Evolutionary conservation across 2,329 filamentous ascomycete species (phyloP).

Genomic region (Stachybotrys chartarum): DNA sequence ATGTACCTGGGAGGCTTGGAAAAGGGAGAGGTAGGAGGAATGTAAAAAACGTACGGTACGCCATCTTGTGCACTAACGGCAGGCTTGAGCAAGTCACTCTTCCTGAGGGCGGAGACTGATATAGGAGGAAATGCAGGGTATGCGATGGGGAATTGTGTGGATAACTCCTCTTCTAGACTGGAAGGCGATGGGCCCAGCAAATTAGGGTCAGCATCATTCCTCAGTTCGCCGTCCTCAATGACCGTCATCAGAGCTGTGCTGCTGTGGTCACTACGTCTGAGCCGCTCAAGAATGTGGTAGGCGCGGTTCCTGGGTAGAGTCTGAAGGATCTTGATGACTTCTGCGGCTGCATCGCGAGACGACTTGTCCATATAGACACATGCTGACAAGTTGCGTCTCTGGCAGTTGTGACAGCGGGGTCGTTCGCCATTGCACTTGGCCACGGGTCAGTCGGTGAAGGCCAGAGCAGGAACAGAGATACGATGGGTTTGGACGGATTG

Average conservation of each 20-base stretch:
- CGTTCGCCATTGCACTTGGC: background rate
- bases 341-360: background rate
- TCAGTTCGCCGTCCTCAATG: background rate
- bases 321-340: background rate
- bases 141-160: background rate
- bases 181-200: too few relatives aligned
- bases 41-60: background rate
- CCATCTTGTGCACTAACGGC: background rate
- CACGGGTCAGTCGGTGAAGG: background rate
- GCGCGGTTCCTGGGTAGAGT: background rate
- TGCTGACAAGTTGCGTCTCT: background rate
- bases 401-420: background rate
- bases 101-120: background rate
- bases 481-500: background rate
- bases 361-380: background rate
- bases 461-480: background rate
- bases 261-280: background rate
- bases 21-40: background rate
- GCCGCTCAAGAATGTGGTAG: background rate
- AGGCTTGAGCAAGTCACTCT: background rate
- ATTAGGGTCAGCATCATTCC: too few relatives aligned
- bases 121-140: background rate
- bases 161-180: background rate
- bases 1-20: too few relatives aligned
- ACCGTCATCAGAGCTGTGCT: background rate